Evolutionary conservation across 1,284 basidiomycete genomes (phyloP), one percentile per base, ranked within the genome.

Genomic region (Dichomitus squalens): DNA sequence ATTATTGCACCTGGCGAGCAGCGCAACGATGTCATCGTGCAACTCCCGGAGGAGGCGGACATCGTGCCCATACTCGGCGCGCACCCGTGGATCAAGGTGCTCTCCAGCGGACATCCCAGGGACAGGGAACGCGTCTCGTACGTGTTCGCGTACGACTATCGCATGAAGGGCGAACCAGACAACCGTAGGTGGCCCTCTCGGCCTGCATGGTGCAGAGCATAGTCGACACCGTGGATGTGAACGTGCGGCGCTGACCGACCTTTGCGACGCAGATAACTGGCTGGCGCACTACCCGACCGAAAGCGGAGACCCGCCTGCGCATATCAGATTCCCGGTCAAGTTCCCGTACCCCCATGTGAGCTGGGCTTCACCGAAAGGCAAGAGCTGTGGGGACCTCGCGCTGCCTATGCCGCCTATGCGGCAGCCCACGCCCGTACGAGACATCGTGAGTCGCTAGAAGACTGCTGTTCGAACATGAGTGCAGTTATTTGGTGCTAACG

Each of bases 81-180:
- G 14, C 71, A 73, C 40, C 50, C 60, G 1, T 73, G 70, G 70
- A 54, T 55, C 7, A 54, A 55, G 29, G 62, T 69, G 33, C 57
- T 67, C 36, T 35, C 31, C 5, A 41, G 31, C 8, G 59, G 55
- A 2, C 39, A 55, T 14, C 33, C 36, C 35, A 31, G 21, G 25
- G 61, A 66, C 50, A 48, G 25, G 27, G 34, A 66, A 31, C 60
- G 58, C 14, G 58, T 63, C 29, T 69, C 69, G 20, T 68, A 64
- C 50, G 64, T 73, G 6, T 73, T 73, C 51, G 66, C 68, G 51
- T 73, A 67, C 60, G 64, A 72, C 57, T 72, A 70, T 53, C 58
- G 63, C 31, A 57, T n/a, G 12, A 51, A 61, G 11, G 71, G 71
- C n/a, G 59, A 69, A n/a, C 71, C 71, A 3, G 64, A 48, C 1